Base-by-base conservation (phyloP, 495 filamentous ascomycete genomes). In the Podospora sp. region DNA sequence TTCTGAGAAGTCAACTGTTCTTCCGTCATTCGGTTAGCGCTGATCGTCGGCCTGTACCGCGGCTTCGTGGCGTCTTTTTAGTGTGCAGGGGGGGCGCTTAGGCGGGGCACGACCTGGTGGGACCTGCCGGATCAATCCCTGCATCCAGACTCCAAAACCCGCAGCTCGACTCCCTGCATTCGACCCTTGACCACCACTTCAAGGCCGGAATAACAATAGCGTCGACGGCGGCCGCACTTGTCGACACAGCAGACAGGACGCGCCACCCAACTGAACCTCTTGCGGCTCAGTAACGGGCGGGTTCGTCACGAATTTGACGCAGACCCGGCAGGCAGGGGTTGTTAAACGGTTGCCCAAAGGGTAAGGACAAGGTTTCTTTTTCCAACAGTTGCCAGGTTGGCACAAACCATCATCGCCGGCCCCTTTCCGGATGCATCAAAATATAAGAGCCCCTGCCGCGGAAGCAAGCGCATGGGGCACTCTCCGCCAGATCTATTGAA, bases 31-130 rank as follows among this genome's bases (percentile, higher is more conserved):
- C 53, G 66, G 67, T 71, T 75, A 70, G 71, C 73, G 69, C 65
- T 73, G 71, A 75, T 75, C 71, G 64, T 62, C 71, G 69, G 71
- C 71, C 62, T 68, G 69, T 55, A 69, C 69, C 65, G 65, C 55
- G 24, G 46, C 49, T 36, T 35, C 26, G 59, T 63, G 65, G 60
- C 60, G 66, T 29, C 35, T 58, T 68, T 21, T 59, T 56, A 51
- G 60, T 24, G 29, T 20, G 36, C 50, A 68, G 66, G 60, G 66
- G n/a, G 60, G 22, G 27, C 51, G 63, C 63, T 29, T 27, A 40
- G 52, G 40, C 33, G 63, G 26, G 25, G 62, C 60, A 46, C 60
- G 36, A 16, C 29, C 51, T 27, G 8, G 51, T 57, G 63, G 51
- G 40, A 26, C 60, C 21, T 11, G 36, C 33, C 20, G 36, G 20